A percentile compares a stretch with the other conserved stretches of the same genome.
These are phyloP conservation scores for Helenozyma rhizophorensis DNA, from an alignment of 805 yeast genomes.

Conservation along the genomic window DNA sequence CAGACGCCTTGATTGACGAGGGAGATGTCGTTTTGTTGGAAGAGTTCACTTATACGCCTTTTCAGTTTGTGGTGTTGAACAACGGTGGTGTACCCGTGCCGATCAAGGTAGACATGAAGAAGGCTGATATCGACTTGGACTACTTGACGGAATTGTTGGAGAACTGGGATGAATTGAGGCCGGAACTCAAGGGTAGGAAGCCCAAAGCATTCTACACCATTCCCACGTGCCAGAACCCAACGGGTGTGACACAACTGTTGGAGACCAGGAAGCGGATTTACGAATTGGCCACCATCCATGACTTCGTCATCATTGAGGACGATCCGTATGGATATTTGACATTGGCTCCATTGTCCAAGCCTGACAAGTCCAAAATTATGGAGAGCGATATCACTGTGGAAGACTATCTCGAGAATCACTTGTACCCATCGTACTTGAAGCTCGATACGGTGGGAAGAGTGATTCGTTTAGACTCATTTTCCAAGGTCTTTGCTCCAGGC, in stretches of 20 bases:
- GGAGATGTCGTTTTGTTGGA: slow-evolving; percentile 59
- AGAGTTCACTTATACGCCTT: slow-evolving; percentile 64
- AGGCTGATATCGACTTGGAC: slow-evolving; percentile 47
- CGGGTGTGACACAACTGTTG: slow-evolving; percentile 15
- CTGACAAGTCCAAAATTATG: slow-evolving; percentile 3
- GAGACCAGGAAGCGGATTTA: slow-evolving; percentile 12
- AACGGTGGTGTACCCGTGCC: slow-evolving; percentile 51
- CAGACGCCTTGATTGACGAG: slow-evolving; percentile 49
- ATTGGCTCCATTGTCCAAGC: slow-evolving; percentile 10
- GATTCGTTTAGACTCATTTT: slow-evolving; percentile 16
- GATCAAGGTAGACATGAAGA: slow-evolving; percentile 34
- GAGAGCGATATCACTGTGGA: slow-evolving; percentile 8
- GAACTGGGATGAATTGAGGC: slow-evolving; percentile 51
- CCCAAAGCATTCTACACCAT: slow-evolving; percentile 43
- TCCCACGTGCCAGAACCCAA: slow-evolving; percentile 17
- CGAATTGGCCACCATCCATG: slow-evolving; percentile 12
- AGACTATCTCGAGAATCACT: slow-evolving; percentile 11
- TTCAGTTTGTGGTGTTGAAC: slow-evolving; percentile 40
- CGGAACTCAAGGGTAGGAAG: slow-evolving; percentile 38
- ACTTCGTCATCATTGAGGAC: slow-evolving; percentile 18
- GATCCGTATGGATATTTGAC: slow-evolving; percentile 19
- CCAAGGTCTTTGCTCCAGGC: slow-evolving; percentile 19
- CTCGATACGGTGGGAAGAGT: slow-evolving; percentile 15
- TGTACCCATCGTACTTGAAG: slow-evolving; percentile 14
- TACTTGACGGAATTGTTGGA: slow-evolving; percentile 46